Evolutionary conservation across 1,284 basidiomycete genomes (phyloP).

Genomic region (Melanopsichium pennsylvanicum): DNA sequence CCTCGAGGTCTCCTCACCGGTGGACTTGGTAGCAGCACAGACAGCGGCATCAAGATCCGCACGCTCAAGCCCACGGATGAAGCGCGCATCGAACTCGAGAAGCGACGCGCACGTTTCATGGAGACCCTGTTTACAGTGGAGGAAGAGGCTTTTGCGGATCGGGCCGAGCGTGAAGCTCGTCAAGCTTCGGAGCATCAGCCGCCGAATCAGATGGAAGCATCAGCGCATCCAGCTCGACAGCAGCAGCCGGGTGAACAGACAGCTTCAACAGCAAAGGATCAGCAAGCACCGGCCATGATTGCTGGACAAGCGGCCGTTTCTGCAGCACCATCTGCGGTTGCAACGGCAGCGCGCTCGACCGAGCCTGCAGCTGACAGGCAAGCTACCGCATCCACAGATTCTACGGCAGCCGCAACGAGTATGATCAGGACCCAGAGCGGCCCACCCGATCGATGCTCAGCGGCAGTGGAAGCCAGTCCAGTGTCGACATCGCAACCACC

Average conservation of each 20-base stretch:
- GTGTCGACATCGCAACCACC: constrained; percentile 9
- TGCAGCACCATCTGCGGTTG: background rate
- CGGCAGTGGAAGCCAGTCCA: constrained; percentile 8
- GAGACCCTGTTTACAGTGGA: constrained; percentile 18
- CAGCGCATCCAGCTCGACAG: background rate
- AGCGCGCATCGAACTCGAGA: constrained; percentile 25
- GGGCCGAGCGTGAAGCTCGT: constrained; percentile 13
- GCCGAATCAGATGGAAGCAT: constrained; percentile 1
- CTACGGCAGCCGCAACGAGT: background rate
- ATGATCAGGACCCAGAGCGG: no score
- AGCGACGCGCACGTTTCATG: constrained; percentile 19
- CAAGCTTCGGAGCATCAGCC: constrained; percentile 2
- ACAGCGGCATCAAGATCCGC: constrained; percentile 46
- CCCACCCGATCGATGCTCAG: background rate
- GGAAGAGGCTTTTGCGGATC: constrained; percentile 30
- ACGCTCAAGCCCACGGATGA: constrained; percentile 34
- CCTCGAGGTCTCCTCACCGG: constrained; percentile 45
- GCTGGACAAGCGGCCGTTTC: background rate
- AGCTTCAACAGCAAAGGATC: background rate
- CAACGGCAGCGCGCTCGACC: background rate
- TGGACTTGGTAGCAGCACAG: constrained; percentile 42
- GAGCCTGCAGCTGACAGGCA: background rate
- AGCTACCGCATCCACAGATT: background rate
- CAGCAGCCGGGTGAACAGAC: background rate
- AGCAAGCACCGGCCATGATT: background rate